Evolutionary conservation across 2,329 filamentous ascomycete genomes (phyloP), one percentile per base, ranked within the genome.

Genomic region (Fusarium secorum): DNA sequence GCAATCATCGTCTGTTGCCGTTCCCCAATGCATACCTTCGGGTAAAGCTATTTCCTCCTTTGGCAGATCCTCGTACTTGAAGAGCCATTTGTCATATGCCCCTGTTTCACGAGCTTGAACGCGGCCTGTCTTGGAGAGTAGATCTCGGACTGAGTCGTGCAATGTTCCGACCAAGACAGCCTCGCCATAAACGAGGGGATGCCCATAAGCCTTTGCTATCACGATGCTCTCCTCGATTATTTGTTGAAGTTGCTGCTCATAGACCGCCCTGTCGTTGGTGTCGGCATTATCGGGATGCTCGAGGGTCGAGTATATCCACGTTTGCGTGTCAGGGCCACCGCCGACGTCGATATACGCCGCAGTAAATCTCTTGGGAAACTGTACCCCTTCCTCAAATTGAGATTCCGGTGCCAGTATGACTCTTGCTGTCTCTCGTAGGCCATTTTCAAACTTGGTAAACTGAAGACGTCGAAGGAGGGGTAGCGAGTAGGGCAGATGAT

Each of bases 391-490:
- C 3, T 54, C 48, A 3, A 68, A 11, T 4, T 48, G 38, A 4
- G 52, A 49, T 5, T 72, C 68, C 1, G 78, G 79, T 17, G 78
- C 79, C 46, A 83, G 78, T 20, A 88, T 72, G 11, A 86, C 79
- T 60, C 76, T 86, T 10, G 80, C 82, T 72, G 78, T 80, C 71
- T 78, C 79, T 38, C 78, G 86, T 26, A 82, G 82, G 35, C 82
- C 83, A 32, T 78, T 78, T 0, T 79, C 76, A 39, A 81, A 78
- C n/a, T 76, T 81, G 26, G 85, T 81, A 76, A 88, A 90, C 66
- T 91, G 88, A 9, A 92, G 81, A 5, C 90, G 85, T n/a, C 91
- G 86, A 48, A 89, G 82, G 8, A 93, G 79, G 10, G 88, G 85
- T 18, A 93, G 81, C 8, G 88, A 88, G 71, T 85, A 80, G 0